Conservation (phyloP, 495 filamentous ascomycete genomes). For the Neurospora sublineolata region DNA sequence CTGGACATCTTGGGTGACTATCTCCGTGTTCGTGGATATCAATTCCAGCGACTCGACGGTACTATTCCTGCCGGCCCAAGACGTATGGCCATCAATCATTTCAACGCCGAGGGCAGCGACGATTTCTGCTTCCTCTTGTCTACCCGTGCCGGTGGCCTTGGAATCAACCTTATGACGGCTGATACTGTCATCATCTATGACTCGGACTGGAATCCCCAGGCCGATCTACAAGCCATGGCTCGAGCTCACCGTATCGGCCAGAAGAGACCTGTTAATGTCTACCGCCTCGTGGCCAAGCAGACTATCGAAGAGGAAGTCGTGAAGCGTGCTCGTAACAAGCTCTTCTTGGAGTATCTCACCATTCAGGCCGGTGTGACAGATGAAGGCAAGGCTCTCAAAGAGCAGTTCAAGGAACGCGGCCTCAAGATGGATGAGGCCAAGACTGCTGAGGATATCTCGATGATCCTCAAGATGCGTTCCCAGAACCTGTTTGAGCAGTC, state of each 20-base stretch:
- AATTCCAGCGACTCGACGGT: constrained; percentile 88
- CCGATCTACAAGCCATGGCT: constrained; percentile 96
- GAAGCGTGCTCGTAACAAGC: constrained; percentile 90
- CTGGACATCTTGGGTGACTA: constrained; percentile 93
- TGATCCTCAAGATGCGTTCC: constrained; percentile 83
- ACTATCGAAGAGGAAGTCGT: constrained; percentile 97
- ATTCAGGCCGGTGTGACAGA: constrained; percentile 96
- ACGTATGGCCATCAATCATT: constrained; percentile 90
- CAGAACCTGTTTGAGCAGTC: constrained; percentile 97
- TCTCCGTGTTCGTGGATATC: constrained; percentile 74
- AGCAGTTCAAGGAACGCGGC: constrained; percentile 41
- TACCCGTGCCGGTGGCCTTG: constrained; percentile 87
- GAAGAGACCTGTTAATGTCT: constrained; percentile 88
- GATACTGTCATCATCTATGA: constrained; percentile 98
- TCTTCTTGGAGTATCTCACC: constrained; percentile 95
- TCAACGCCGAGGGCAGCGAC: constrained; percentile 84
- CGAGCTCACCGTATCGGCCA: constrained; percentile 96
- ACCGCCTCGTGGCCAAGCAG: constrained; percentile 90
- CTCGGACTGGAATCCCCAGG: constrained; percentile 98
- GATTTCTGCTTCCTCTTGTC: constrained; percentile 96
- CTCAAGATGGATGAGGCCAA: constrained; percentile 59
- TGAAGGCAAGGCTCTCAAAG: constrained; percentile 65
- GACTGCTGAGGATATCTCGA: constrained; percentile 80
- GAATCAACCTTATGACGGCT: constrained; percentile 97
- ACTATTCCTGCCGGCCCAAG: constrained; percentile 79